Percentiles rank a stretch among this genome's conserved stretches.
Evolutionary conservation across 2,329 filamentous ascomycete genomes (phyloP).

Genomic region (Septoria petroselini): DNA sequence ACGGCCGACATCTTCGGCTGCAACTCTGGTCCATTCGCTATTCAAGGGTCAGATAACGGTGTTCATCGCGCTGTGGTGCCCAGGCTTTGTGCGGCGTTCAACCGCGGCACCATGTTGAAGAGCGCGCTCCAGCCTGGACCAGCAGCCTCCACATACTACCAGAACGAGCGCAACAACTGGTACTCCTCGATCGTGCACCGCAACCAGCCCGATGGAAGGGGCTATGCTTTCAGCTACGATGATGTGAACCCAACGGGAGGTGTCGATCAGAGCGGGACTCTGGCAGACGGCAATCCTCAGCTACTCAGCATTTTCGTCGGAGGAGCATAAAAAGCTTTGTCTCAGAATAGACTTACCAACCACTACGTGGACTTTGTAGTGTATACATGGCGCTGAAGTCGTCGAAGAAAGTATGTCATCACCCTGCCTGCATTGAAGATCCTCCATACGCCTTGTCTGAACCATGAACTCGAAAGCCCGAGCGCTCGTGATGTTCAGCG

Average conservation of each 20-base stretch:
- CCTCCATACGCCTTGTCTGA: constrained; percentile 14
- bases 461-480: constrained; percentile 18
- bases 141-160: constrained; percentile 44
- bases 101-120: constrained; percentile 65
- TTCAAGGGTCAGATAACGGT: constrained; percentile 41
- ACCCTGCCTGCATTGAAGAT: constrained; percentile 8
- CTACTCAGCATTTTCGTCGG: constrained; percentile 50
- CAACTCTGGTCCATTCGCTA: constrained; percentile 60
- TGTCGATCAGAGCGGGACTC: constrained; percentile 52
- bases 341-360: background rate
- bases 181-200: constrained; percentile 60
- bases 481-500: constrained; percentile 2
- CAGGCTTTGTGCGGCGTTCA: constrained; percentile 72
- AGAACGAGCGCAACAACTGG: constrained; percentile 47
- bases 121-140: constrained; percentile 46
- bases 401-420: background rate
- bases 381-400: background rate
- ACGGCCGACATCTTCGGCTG: constrained; percentile 66
- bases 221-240: constrained; percentile 68
- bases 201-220: constrained; percentile 57
- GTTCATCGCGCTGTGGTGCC: constrained; percentile 61
- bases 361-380: background rate
- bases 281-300: constrained; percentile 45
- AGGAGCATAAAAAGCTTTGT: constrained; percentile 31
- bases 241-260: constrained; percentile 51